Percentiles rank a stretch among this genome's conserved stretches.
These are phyloP conservation scores for Thermothielavioides terrestris DNA, from an alignment of 495 filamentous ascomycete genomes.

Conservation along the genomic window DNA sequence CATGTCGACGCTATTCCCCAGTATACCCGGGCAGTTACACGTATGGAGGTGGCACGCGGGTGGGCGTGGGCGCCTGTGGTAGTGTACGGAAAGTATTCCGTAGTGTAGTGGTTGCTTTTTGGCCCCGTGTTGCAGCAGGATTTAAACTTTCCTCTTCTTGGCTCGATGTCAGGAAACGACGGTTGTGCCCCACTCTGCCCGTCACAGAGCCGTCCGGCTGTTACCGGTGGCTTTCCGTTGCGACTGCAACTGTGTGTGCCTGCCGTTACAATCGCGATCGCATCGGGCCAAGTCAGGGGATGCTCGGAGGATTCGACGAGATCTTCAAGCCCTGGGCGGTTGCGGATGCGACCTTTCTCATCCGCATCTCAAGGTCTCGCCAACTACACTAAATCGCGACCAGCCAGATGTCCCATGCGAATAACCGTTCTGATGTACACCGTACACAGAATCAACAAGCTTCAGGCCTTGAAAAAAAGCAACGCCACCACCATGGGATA, in stretches of 20 bases:
- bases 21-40: too few species aligned
- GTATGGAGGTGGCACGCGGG: too few species aligned
- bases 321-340: conserved; percentile 24
- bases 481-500: too few species aligned
- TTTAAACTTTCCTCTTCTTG: conserved; percentile 18
- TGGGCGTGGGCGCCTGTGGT: too few species aligned
- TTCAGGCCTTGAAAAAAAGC: background rate
- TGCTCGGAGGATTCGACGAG: conserved; percentile 20
- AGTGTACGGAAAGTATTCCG: too few species aligned
- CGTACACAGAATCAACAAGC: conserved; percentile 6
- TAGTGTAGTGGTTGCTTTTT: conserved; percentile 12
- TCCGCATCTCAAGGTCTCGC: conserved; percentile 12
- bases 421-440: background rate
- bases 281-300: conserved; percentile 34
- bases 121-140: conserved; percentile 13
- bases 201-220: conserved; percentile 16
- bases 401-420: too few species aligned
- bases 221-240: conserved; percentile 30
- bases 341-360: conserved; percentile 17
- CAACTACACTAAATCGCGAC: too few species aligned
- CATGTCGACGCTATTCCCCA: too few species aligned
- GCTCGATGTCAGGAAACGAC: conserved; percentile 10
- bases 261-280: conserved; percentile 33
- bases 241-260: conserved; percentile 16
- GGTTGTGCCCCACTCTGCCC: conserved; percentile 3